These are phyloP conservation scores for Tricholoma hemisulphureum DNA, from an alignment of 768 basidiomycete species.

Conservation along the genomic window DNA sequence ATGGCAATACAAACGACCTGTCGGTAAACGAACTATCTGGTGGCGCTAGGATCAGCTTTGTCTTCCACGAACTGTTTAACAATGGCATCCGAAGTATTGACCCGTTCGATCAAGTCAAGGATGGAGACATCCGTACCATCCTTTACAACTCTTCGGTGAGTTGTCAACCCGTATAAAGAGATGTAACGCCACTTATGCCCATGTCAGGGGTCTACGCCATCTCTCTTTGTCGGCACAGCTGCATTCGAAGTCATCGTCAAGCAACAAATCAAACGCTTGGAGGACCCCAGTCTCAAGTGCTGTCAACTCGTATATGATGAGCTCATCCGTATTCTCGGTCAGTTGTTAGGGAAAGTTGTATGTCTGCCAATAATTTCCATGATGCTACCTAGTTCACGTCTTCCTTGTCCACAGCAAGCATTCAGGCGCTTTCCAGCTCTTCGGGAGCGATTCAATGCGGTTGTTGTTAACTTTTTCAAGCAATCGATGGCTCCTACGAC, in stretches of 20 bases:
- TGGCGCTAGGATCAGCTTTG: constrained; percentile 97
- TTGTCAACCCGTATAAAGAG: constrained; percentile 11
- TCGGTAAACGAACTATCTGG: constrained; percentile 96
- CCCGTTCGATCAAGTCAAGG: constrained; percentile 98
- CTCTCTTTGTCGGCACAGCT: constrained; percentile 93
- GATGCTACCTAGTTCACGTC: not conserved
- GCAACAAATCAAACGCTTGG: constrained; percentile 95
- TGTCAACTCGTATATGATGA: constrained; percentile 97
- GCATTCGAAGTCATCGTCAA: constrained; percentile 99
- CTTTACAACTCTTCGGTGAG: constrained; percentile 96
- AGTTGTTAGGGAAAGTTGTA: constrained; percentile 88
- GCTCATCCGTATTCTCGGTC: constrained; percentile 91
- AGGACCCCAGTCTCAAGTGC: constrained; percentile 92
- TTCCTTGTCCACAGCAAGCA: constrained; percentile 66
- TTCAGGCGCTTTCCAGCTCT: constrained; percentile 98
- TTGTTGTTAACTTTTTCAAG: constrained; percentile 98
- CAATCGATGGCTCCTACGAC: constrained; percentile 89
- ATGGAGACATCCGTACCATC: constrained; percentile 94
- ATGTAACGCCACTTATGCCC: not conserved
- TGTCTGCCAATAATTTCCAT: constrained; percentile 23
- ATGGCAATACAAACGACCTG: constrained; percentile 95
- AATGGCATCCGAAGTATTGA: constrained; percentile 95
- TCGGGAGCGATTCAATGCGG: constrained; percentile 91
- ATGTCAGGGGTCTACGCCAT: constrained; percentile 85
- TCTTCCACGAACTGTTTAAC: constrained; percentile 98